phyloP scores from a whole-genome alignment of 768 basidiomycete species.

The Trametes cingulata region DNA sequence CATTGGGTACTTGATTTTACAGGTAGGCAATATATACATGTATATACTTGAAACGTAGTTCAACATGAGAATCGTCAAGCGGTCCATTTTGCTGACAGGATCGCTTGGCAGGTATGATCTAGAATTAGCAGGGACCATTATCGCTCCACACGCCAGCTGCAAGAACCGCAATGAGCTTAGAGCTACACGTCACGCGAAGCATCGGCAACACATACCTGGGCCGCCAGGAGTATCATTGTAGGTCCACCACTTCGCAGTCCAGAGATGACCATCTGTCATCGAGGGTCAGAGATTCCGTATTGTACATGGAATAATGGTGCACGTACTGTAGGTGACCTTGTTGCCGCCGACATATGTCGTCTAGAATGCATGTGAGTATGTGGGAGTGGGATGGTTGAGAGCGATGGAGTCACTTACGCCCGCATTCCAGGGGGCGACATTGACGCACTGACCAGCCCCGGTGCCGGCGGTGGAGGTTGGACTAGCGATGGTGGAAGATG shows the following conservation, averaged over 20 bases:
- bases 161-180: not conserved
- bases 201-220: constrained; percentile 38
- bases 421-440: constrained; percentile 51
- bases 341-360: constrained; percentile 48
- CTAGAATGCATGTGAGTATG: constrained; percentile 26
- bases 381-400: no score
- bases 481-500: constrained; percentile 33
- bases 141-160: constrained; percentile 59
- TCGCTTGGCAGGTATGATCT: not conserved
- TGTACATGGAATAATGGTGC: no score
- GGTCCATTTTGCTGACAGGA: not conserved
- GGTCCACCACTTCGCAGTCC: constrained; percentile 68
- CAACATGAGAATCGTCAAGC: not conserved
- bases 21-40: not conserved
- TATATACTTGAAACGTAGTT: not conserved
- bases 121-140: constrained; percentile 42
- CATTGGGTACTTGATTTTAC: constrained; percentile 6
- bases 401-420: constrained; percentile 32
- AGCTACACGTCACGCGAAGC: not conserved
- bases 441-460: constrained; percentile 39
- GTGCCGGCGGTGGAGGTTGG: constrained; percentile 8
- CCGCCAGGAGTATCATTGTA: constrained; percentile 57
- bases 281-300: not conserved
- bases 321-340: constrained; percentile 47
- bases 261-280: constrained; percentile 47